Base-by-base conservation (phyloP, 805 yeast genomes). In the Clavispora santaluciae region DNA sequence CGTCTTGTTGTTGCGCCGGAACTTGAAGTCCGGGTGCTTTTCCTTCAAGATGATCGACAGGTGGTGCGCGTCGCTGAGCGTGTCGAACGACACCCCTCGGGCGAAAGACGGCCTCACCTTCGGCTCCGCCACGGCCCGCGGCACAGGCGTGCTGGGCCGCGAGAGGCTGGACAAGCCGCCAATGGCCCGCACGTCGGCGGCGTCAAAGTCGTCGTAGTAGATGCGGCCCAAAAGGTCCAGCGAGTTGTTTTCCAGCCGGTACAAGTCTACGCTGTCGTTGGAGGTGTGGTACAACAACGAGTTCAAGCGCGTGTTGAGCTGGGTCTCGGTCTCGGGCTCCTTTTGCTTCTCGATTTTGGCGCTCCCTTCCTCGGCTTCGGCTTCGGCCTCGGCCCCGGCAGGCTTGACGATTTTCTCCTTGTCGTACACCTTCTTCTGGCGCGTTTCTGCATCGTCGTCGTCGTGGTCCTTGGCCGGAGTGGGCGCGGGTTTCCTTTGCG, bases 1-100 rank as follows among this genome's bases (percentile, higher is more conserved):
- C 12, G 72, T 66, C 48, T 69, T 70, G 53, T 70, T 70, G 48
- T 68, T 69, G 37, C 75, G 54, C 42, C 75, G 59, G 47, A 70
- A 70, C 43, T 59, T 64, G 54, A 67, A 70, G 24, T 65, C 59
- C 9, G 72, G 70, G 39, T 69, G 73, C 44, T 64, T 66, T 25
- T 63, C 66, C 43, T 68, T 70, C 36, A 66, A 51, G 1, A 72
- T 70, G 37, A 67, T 49, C 11, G 72, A 64, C 45, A 51, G 58
- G 38, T 61, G 61, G 36, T 57, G 62, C 5, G 54, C 50, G 36
- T 64, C 59, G 9, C 59, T 45, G 6, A 64, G 53, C 1, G 70
- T 65, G 44, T 70, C 73, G 46, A 70, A 69, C 5, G 72, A 61
- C 4, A 70, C 58, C n/a, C 71, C 70, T 41, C 68, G 43, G 43